Base-by-base conservation (phyloP, 2,329 filamentous ascomycete species). In the Fusarium coffeatum region DNA sequence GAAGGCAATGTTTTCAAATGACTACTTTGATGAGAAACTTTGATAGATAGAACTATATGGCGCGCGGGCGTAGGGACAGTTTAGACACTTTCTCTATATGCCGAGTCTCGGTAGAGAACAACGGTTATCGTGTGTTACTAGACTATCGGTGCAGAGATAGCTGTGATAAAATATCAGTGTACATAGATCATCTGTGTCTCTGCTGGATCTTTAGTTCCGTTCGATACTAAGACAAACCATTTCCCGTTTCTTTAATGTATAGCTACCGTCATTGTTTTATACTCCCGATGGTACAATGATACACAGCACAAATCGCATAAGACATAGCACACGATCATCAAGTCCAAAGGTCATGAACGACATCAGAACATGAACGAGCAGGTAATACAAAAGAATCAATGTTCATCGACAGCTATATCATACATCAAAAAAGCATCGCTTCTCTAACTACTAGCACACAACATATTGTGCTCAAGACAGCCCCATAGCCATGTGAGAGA, bases 391-490 rank as follows among this genome's bases (percentile, higher is more conserved):
- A 59, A 59, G 40, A 59, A 51, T 47, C 56, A 40, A 55, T 64
- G n/a, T 27, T 57, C 34, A 47, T 63, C 51, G 59, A 56, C 47
- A 30, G 23, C 48, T 66, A 56, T 72, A 71, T 71, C 61, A 46
- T 71, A 72, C 68, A 71, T 50, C 15, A 40, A 64, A 64, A 42
- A 56, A 20, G 45, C 25, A 64, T 18, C 60, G 30, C 48, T 40
- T 46, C 46, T 58, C 58, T 50, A 55, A 43, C 43, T 37, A 37
- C 55, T 49, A 12, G 42, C 50, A 62, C 64, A 60, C 54, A 57
- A 60, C 50, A 16, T 49, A 53, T 53, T 42, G 48, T 55, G 50
- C 53, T 43, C 40, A 60, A 45, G 49, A 56, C 55, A 32, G 18
- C 27, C 45, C 43, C 49, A 53, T 53, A n/a, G 32, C 40, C 51